Percentiles rank a stretch among this genome's conserved stretches.
Evolutionary conservation across 345 rosid genomes (phyloP).

Genomic region (Reutealis trisperma): DNA sequence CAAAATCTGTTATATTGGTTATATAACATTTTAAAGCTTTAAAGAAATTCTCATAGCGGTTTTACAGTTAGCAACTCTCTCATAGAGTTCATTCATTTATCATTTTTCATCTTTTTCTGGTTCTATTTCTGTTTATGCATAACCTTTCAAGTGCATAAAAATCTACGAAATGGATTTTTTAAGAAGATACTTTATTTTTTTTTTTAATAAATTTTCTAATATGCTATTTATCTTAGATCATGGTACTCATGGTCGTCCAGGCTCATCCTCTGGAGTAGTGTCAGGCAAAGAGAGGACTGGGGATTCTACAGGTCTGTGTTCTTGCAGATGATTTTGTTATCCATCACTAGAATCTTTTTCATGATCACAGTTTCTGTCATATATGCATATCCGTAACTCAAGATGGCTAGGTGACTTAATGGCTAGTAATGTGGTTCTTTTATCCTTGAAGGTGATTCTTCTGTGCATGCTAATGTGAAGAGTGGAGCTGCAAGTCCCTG

Average conservation of each 20-base stretch:
- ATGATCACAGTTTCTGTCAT: neutral
- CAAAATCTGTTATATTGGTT: neutral
- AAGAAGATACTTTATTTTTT: neutral
- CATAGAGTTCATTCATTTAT: neutral
- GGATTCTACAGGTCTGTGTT: conserved; percentile 50
- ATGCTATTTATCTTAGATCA: conserved; percentile 49
- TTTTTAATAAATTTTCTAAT: conserved; percentile 6
- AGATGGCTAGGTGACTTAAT: neutral
- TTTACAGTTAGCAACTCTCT: neutral
- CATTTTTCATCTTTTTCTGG: neutral
- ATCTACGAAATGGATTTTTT: neutral
- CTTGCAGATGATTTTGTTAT: conserved; percentile 5
- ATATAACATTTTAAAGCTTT: neutral
- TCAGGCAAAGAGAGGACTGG: conserved; percentile 43
- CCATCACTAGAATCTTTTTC: neutral
- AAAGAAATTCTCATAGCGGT: neutral
- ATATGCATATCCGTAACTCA: neutral
- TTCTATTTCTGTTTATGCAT: neutral
- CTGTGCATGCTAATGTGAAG: conserved; percentile 41
- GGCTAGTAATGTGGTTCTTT: neutral
- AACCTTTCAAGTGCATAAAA: neutral
- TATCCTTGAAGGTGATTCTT: conserved; percentile 42
- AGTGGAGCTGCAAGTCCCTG: conserved; percentile 52
- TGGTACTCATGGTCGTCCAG: conserved; percentile 48
- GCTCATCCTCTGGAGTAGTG: conserved; percentile 52